Percentiles rank a stretch among this genome's conserved stretches.
Conservation (phyloP, 495 filamentous ascomycete genomes). For the Durotheca rogersii region DNA sequence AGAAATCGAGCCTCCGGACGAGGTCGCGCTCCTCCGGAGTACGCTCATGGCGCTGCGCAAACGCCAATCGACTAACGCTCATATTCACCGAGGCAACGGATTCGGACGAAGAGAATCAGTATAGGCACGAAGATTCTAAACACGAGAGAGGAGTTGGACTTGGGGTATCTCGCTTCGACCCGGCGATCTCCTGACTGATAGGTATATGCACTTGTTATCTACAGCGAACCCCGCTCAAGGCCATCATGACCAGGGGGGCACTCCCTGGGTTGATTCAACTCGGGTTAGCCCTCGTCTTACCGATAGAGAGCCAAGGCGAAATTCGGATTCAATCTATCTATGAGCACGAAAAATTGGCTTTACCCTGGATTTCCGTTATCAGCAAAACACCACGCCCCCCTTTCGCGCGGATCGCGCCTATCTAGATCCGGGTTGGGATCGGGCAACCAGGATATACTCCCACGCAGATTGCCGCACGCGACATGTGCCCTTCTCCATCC, state of each 20-base stretch:
- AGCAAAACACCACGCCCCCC: no score
- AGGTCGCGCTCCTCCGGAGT: conserved; percentile 39
- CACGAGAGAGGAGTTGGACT: background rate
- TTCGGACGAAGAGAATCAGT: background rate
- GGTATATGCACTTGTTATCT: conserved; percentile 25
- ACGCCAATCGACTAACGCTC: conserved; percentile 13
- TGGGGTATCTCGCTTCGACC: background rate
- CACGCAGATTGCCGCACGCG: no score
- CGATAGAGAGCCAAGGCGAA: no score
- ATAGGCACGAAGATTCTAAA: background rate
- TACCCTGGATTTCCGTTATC: no score
- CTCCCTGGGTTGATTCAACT: no score
- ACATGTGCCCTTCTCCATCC: conserved; percentile 1
- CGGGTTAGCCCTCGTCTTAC: no score
- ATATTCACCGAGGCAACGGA: conserved; percentile 4
- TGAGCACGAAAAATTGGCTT: no score
- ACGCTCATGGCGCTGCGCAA: conserved; percentile 28
- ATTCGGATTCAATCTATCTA: no score
- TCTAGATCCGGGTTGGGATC: no score
- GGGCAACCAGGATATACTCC: no score
- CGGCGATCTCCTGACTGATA: conserved; percentile 17
- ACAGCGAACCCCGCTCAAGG: conserved; percentile 25
- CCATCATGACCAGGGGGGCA: conserved; percentile 9
- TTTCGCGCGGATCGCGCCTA: no score
- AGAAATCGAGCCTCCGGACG: conserved; percentile 42